phyloP scores from a whole-genome alignment of 257 asterid genomes.

The Fraxinus pennsylvanica region DNA sequence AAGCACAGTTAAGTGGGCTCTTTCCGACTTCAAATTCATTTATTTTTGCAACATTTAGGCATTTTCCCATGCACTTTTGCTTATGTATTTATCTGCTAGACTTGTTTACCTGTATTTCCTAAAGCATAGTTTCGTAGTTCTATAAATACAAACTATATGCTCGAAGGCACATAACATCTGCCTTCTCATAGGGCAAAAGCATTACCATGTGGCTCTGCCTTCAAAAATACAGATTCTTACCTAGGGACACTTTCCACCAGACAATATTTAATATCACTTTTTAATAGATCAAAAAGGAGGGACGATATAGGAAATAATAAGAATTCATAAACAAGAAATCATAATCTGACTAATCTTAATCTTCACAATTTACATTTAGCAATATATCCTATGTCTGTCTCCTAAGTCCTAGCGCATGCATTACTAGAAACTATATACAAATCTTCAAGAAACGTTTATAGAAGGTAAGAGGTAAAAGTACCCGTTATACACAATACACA shows the following conservation, averaged over 20 bases:
- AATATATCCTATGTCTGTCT: constrained; percentile 1
- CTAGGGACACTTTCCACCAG: not conserved
- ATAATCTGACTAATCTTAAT: not conserved
- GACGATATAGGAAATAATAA: not conserved
- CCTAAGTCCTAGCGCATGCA: not conserved
- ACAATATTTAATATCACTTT: not conserved
- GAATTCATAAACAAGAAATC: not conserved
- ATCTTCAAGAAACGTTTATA: constrained; percentile 6
- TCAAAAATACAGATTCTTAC: not conserved
- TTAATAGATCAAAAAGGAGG: not conserved
- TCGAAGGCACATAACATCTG: not conserved
- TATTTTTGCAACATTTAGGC: not conserved
- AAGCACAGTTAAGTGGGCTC: not conserved
- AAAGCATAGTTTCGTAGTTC: not conserved
- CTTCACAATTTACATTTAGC: not conserved
- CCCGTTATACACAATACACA: not conserved
- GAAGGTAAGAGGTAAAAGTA: not conserved
- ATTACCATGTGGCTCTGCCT: not conserved
- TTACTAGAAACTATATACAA: not conserved
- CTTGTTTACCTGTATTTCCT: not conserved
- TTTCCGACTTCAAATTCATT: not conserved
- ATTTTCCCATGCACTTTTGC: not conserved
- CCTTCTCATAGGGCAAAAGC: not conserved
- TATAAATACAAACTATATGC: not conserved
- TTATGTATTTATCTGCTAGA: not conserved